Evolutionary conservation across 495 filamentous ascomycete species (phyloP).

Genomic region (Astrocystis sublimbata): DNA sequence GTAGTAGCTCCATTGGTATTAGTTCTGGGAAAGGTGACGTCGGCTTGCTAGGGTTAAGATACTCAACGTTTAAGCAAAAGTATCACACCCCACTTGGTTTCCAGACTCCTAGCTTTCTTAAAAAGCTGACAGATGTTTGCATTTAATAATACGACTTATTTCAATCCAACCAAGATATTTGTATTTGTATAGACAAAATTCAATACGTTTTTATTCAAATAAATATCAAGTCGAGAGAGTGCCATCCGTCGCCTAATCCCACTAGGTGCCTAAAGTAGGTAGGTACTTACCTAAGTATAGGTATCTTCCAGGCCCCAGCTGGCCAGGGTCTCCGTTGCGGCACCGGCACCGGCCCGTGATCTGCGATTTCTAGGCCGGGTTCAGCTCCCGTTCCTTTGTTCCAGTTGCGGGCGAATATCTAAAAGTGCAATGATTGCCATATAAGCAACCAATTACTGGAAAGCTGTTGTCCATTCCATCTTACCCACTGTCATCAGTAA

Average conservation of each 20-base stretch:
- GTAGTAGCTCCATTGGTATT: too few species aligned
- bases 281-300: not conserved
- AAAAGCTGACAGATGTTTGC: too few species aligned
- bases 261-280: not conserved
- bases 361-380: not conserved
- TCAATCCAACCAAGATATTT: too few species aligned
- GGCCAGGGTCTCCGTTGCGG: not conserved
- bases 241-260: not conserved
- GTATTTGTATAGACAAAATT: too few species aligned
- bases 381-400: not conserved
- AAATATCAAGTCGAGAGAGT: too few species aligned
- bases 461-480: not conserved
- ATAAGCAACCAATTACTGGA: not conserved
- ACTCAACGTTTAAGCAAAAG: too few species aligned
- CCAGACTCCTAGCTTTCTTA: too few species aligned
- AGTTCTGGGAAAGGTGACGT: slow-evolving; percentile 41
- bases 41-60: slow-evolving; percentile 13
- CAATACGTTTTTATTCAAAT: too few species aligned
- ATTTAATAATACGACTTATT: too few species aligned
- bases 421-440: not conserved
- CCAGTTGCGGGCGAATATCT: not conserved
- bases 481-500: not conserved
- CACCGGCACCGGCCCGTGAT: not conserved
- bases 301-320: too few species aligned
- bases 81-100: not conserved